Percentiles rank a stretch among this genome's conserved stretches.
Conservation (phyloP, 1,284 basidiomycete species). For the Abortiporus biennis region DNA sequence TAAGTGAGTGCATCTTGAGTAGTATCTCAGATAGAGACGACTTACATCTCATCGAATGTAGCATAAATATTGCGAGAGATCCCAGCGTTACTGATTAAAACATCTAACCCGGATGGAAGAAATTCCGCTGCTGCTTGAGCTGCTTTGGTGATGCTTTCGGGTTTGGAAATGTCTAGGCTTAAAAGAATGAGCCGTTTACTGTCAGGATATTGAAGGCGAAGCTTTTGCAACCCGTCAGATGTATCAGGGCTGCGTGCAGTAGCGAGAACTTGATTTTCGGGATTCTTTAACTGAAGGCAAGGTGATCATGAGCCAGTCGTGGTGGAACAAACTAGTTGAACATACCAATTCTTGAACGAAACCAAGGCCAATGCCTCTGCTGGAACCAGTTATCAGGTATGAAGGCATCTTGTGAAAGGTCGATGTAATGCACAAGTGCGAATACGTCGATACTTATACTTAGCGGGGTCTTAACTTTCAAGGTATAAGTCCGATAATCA, state of each 20-base stretch:
- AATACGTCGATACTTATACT: too few relatives aligned
- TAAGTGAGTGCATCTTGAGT: background rate
- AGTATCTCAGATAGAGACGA: background rate
- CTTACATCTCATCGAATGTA: background rate
- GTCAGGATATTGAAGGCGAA: background rate
- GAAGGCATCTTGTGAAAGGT: too few relatives aligned
- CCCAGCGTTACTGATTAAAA: conserved; percentile 5
- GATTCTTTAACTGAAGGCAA: conserved; percentile 9
- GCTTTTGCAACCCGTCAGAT: conserved; percentile 4
- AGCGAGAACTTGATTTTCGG: conserved; percentile 4
- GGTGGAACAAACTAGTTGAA: too few relatives aligned
- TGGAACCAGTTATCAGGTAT: too few relatives aligned
- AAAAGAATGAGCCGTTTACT: background rate
- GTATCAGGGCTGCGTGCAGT: conserved; percentile 3
- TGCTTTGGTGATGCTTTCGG: background rate
- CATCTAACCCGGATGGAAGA: conserved; percentile 5
- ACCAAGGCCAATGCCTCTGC: too few relatives aligned
- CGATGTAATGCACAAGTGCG: too few relatives aligned
- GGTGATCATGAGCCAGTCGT: too few relatives aligned
- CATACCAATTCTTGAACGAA: too few relatives aligned
- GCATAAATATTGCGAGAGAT: background rate
- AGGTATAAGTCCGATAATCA: too few relatives aligned
- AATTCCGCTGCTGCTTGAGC: background rate
- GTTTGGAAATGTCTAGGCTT: background rate
- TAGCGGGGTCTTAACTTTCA: too few relatives aligned